A percentile compares a stretch with the other conserved stretches of the same genome.
These are phyloP conservation scores for Pythium monospermum DNA, from an alignment of 352 stramenopile species.

Conservation along the genomic window DNA sequence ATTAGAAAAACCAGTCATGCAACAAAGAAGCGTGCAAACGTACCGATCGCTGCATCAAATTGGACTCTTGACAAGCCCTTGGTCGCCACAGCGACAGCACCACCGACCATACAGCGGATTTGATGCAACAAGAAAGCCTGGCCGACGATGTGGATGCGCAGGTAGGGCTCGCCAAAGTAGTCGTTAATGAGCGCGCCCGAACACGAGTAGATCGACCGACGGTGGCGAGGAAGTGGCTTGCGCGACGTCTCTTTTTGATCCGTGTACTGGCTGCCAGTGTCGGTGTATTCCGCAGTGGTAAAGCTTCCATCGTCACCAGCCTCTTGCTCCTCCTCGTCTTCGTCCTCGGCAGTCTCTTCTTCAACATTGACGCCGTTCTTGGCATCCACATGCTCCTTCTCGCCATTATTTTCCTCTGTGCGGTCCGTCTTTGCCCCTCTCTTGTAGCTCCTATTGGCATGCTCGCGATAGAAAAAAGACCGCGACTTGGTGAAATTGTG, in stretches of 20 bases:
- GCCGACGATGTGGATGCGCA: conserved; percentile 91
- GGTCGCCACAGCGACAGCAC: conserved; percentile 67
- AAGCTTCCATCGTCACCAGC: too few species aligned
- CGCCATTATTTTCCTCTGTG: too few species aligned
- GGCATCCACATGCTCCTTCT: too few species aligned
- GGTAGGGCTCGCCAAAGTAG: conserved; percentile 92
- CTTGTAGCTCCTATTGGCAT: too few species aligned
- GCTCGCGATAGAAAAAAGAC: too few species aligned
- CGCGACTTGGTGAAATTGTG: conserved; percentile 99
- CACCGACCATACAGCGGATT: conserved; percentile 98
- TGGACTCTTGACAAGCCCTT: conserved; percentile 58
- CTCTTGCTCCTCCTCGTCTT: too few species aligned
- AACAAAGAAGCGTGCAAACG: conserved; percentile 14
- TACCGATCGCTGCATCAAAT: conserved; percentile 71
- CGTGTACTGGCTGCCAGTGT: too few species aligned
- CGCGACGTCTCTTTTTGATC: conserved; percentile 80
- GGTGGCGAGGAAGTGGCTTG: conserved; percentile 67
- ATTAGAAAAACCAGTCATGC: background rate
- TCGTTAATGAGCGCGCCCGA: conserved; percentile 67
- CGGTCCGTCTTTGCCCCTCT: too few species aligned
- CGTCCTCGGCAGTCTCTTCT: too few species aligned
- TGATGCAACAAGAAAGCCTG: conserved; percentile 98
- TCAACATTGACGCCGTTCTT: too few species aligned
- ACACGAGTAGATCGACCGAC: conserved; percentile 95
- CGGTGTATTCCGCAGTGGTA: too few species aligned